Percentiles rank a stretch among this genome's conserved stretches.
Conservation (phyloP, 345 rosid species). For the Lumnitzera racemosa region DNA sequence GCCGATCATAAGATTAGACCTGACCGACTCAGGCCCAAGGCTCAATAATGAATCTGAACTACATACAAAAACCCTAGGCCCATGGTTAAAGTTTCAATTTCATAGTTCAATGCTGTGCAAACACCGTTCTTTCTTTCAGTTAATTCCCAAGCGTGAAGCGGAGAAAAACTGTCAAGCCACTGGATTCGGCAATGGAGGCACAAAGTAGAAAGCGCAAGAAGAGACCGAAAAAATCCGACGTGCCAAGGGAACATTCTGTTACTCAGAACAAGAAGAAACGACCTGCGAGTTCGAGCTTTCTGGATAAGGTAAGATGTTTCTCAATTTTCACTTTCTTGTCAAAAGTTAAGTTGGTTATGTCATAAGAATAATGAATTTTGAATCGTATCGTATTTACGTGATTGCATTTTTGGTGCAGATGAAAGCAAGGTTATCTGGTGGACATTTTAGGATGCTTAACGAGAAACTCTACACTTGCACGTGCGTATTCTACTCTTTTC, state of each 20-base stretch:
- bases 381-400: slow-evolving; percentile 1
- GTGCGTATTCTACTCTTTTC: slow-evolving; percentile 23
- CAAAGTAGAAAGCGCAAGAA: slow-evolving; percentile 40
- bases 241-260: slow-evolving; percentile 10
- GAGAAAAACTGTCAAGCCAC: slow-evolving; percentile 12
- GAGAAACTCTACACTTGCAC: slow-evolving; percentile 95
- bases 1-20: no score
- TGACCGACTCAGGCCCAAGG: no score
- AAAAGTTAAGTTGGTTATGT: neutral
- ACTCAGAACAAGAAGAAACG: slow-evolving; percentile 11
- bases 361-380: neutral
- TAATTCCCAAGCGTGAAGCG: neutral
- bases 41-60: no score
- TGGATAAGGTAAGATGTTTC: slow-evolving; percentile 37
- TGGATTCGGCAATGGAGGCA: slow-evolving; percentile 23
- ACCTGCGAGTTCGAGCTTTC: slow-evolving; percentile 24
- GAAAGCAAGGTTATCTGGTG: slow-evolving; percentile 70
- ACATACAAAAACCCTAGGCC: no score
- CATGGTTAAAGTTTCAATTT: no score
- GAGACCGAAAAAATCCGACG: slow-evolving; percentile 24
- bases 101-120: no score
- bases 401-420: slow-evolving; percentile 38
- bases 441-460: slow-evolving; percentile 87
- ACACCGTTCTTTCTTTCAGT: slow-evolving; percentile 2
- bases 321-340: neutral